phyloP scores from a whole-genome alignment of 345 rosid species.

The Dovyalis caffra region DNA sequence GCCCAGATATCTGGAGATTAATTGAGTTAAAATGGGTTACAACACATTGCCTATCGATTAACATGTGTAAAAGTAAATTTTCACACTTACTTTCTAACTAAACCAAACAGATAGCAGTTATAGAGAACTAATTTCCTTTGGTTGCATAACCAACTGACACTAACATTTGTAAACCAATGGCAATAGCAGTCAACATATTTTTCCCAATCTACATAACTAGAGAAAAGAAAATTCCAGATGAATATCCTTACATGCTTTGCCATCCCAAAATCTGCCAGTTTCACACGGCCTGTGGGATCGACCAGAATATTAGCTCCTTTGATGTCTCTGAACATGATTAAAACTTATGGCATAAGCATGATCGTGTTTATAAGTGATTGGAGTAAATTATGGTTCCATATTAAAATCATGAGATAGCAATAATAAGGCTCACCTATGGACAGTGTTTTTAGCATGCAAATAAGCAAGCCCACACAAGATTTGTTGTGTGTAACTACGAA shows the following conservation, averaged over 20 bases:
- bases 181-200: neutral
- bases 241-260: constrained; percentile 72
- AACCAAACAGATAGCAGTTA: neutral
- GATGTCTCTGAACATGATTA: constrained; percentile 46
- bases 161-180: neutral
- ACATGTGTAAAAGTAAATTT: neutral
- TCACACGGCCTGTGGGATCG: constrained; percentile 72
- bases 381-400: neutral
- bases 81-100: neutral
- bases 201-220: neutral
- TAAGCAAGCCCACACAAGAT: constrained; percentile 70
- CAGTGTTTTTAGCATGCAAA: constrained; percentile 61
- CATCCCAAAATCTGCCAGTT: constrained; percentile 86
- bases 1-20: constrained; percentile 65
- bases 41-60: neutral
- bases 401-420: neutral
- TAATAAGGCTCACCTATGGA: constrained; percentile 52
- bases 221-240: constrained; percentile 10
- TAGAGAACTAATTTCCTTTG: neutral
- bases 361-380: neutral
- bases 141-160: neutral
- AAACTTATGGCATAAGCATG: neutral
- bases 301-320: constrained; percentile 83
- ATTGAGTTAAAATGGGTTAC: neutral
- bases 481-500: constrained; percentile 75